Evolutionary conservation across 164 flowering plant species (phyloP).

Genomic region (Amborella trichopoda): DNA sequence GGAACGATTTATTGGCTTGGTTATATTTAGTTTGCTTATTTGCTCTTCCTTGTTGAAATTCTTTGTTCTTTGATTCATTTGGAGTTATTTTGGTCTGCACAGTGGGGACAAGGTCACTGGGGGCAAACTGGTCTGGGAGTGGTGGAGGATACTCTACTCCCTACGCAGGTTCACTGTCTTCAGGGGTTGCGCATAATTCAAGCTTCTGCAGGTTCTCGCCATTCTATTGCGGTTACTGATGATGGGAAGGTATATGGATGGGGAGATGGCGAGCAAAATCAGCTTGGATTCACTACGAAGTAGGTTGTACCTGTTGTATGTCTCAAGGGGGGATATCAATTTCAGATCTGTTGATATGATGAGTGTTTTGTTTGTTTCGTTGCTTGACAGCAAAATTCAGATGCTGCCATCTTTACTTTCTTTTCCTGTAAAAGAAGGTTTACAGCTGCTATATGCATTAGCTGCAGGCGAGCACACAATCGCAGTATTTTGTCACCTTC

Average conservation of each 20-base stretch:
- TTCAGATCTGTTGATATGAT: too few relatives aligned
- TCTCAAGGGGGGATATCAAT: too few relatives aligned
- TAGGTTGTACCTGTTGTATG: not conserved
- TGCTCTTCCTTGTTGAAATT: too few relatives aligned
- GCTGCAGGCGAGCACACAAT: conserved; percentile 1
- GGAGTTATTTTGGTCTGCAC: not conserved
- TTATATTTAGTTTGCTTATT: too few relatives aligned
- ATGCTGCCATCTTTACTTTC: not conserved
- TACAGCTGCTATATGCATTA: not conserved
- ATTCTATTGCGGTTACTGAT: not conserved
- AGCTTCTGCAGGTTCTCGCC: conserved; percentile 1
- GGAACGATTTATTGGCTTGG: too few relatives aligned
- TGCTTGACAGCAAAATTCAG: not conserved
- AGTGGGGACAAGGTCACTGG: conserved; percentile 2
- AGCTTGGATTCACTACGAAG: not conserved
- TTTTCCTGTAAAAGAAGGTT: not conserved
- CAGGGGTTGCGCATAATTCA: not conserved
- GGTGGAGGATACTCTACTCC: not conserved
- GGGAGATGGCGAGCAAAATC: conserved; percentile 3
- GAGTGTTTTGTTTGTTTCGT: too few relatives aligned
- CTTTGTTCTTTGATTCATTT: too few relatives aligned
- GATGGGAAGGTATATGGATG: not conserved
- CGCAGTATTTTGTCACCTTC: not conserved
- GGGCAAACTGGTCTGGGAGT: conserved; percentile 1
- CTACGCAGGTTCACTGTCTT: not conserved